phyloP scores from a whole-genome alignment of 495 filamentous ascomycete species.

The Massariosphaeria phaeospora region DNA sequence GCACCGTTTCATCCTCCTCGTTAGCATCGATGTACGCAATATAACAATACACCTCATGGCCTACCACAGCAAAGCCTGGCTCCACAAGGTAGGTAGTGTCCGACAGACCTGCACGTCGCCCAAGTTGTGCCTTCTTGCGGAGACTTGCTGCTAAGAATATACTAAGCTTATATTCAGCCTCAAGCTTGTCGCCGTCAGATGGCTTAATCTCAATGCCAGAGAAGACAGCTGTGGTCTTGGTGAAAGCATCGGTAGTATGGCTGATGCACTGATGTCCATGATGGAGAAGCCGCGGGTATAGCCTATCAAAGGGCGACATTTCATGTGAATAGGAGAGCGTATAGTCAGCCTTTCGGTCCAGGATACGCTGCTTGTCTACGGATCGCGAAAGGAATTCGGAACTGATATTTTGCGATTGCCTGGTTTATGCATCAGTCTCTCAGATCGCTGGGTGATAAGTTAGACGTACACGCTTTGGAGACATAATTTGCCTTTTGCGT shows the following conservation, averaged over 20 bases:
- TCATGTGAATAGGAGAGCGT: conserved; percentile 18
- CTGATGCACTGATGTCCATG: conserved; percentile 3
- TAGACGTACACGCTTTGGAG: conserved; percentile 18
- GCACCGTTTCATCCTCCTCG: conserved; percentile 4
- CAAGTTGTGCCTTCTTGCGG: conserved; percentile 12
- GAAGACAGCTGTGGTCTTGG: conserved; percentile 15
- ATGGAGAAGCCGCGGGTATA: conserved; percentile 5
- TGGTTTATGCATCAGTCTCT: too few relatives aligned
- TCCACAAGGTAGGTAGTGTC: conserved; percentile 7
- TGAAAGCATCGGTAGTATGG: conserved; percentile 16
- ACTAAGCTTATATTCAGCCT: conserved; percentile 17
- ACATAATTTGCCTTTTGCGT: conserved; percentile 14
- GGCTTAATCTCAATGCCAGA: conserved; percentile 17
- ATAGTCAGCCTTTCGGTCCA: conserved; percentile 15
- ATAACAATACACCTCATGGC: conserved; percentile 5
- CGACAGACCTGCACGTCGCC: background rate
- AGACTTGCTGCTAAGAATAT: conserved; percentile 21
- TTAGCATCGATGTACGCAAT: conserved; percentile 3
- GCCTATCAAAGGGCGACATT: conserved; percentile 11
- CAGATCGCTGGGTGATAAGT: too few relatives aligned
- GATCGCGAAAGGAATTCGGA: conserved; percentile 9
- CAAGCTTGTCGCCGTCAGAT: conserved; percentile 9
- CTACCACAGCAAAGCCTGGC: conserved; percentile 7
- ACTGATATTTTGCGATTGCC: conserved; percentile 8
- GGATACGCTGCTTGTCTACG: conserved; percentile 9